These are phyloP conservation scores for Aspergillus proliferans DNA, from an alignment of 2,329 filamentous ascomycete species.

Conservation along the genomic window DNA sequence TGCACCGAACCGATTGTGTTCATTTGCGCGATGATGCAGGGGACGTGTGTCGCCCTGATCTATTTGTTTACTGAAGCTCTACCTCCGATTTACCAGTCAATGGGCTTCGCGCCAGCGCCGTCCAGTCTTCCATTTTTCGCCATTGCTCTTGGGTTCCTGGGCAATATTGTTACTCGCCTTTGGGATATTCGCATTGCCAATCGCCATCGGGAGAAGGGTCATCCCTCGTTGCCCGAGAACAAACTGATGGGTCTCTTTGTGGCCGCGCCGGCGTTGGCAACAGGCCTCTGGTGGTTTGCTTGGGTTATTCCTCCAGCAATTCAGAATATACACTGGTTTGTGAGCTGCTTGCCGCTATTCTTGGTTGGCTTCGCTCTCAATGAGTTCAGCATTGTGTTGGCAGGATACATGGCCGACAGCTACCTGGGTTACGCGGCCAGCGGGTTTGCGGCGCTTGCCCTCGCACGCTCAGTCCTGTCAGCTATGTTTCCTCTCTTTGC, in stretches of 20 bases:
- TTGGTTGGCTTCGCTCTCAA: conserved; percentile 43
- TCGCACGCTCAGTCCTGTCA: conserved; percentile 33
- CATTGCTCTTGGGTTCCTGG: conserved; percentile 31
- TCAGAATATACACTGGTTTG: conserved; percentile 29
- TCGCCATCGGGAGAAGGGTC: conserved; percentile 14
- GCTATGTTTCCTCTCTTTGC: conserved; percentile 37
- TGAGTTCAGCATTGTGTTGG: conserved; percentile 38
- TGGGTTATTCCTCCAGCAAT: conserved; percentile 41
- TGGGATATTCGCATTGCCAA: conserved; percentile 34
- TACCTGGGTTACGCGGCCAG: conserved; percentile 41
- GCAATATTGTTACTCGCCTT: conserved; percentile 37
- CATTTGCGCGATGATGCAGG: conserved; percentile 38
- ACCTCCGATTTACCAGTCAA: conserved; percentile 31
- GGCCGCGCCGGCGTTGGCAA: conserved; percentile 39
- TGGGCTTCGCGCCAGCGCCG: conserved; percentile 26
- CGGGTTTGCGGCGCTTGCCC: conserved; percentile 36
- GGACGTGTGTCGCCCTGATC: conserved; percentile 41
- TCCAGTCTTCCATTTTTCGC: conserved; percentile 37
- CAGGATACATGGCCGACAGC: conserved; percentile 40
- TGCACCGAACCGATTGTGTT: conserved; percentile 45
- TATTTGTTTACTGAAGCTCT: conserved; percentile 43
- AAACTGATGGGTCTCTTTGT: conserved; percentile 44
- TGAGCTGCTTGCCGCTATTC: conserved; percentile 34
- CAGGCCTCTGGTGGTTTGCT: conserved; percentile 43
- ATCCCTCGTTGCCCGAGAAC: conserved; percentile 36